A percentile compares a stretch with the other conserved stretches of the same genome.
These are phyloP conservation scores for Kuraishia piskuri DNA, from an alignment of 805 yeast genomes.

Conservation along the genomic window DNA sequence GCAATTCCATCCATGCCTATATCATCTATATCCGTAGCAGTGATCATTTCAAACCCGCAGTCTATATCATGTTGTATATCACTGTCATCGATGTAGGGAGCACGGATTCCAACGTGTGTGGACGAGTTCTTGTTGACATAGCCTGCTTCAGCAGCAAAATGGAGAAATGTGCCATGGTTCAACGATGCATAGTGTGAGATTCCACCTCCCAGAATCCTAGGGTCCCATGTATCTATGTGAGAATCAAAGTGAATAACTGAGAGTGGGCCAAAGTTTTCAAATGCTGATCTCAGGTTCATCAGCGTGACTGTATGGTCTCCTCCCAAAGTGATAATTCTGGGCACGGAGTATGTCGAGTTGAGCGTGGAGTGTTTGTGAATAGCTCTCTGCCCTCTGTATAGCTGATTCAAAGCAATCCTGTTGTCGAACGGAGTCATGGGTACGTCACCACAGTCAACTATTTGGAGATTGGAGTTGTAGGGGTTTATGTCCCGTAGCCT, in stretches of 20 bases:
- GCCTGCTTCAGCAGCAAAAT: slow-evolving; percentile 63
- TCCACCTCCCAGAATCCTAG: slow-evolving; percentile 54
- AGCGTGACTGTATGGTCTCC: slow-evolving; percentile 55
- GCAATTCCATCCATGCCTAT: slow-evolving; percentile 30
- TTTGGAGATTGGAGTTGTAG: slow-evolving; percentile 28
- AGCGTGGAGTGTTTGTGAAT: slow-evolving; percentile 29
- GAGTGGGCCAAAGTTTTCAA: slow-evolving; percentile 36
- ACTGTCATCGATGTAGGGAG: slow-evolving; percentile 36
- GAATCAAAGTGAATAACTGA: slow-evolving; percentile 59
- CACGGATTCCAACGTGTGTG: slow-evolving; percentile 58
- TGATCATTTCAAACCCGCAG: slow-evolving; percentile 38
- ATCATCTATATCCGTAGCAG: slow-evolving; percentile 38
- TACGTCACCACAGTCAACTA: slow-evolving; percentile 54
- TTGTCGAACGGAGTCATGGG: slow-evolving; percentile 57
- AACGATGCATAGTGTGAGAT: slow-evolving; percentile 46
- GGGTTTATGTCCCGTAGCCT: slow-evolving; percentile 21
- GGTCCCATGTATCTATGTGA: slow-evolving; percentile 68
- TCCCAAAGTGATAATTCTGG: slow-evolving; percentile 44
- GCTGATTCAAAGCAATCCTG: slow-evolving; percentile 44
- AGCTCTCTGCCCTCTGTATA: slow-evolving; percentile 44
- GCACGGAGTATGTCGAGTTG: slow-evolving; percentile 14
- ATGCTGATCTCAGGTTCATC: slow-evolving; percentile 41
- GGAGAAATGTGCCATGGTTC: slow-evolving; percentile 65
- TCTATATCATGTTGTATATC: slow-evolving; percentile 34
- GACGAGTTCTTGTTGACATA: slow-evolving; percentile 38